phyloP scores from a whole-genome alignment of 805 yeast species.

The Lachancea waltii region DNA sequence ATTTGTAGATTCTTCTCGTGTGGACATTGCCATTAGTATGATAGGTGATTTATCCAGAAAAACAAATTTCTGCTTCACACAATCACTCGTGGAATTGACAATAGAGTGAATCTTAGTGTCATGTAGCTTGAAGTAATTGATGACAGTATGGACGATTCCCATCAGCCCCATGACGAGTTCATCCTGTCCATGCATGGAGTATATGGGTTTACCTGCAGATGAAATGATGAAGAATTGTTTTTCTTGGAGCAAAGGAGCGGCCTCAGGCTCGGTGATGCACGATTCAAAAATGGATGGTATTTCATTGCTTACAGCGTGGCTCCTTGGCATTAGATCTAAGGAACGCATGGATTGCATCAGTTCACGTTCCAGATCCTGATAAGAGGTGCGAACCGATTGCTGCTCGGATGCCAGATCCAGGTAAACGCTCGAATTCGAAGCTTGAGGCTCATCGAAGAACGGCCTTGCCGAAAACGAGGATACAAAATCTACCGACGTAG shows the following conservation, averaged over 20 bases:
- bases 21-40: conserved; percentile 62
- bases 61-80: conserved; percentile 36
- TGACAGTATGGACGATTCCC: conserved; percentile 75
- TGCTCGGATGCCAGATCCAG: conserved; percentile 8
- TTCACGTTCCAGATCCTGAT: conserved; percentile 8
- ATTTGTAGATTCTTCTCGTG: conserved; percentile 44
- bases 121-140: conserved; percentile 56
- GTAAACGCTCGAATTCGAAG: conserved; percentile 2
- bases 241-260: conserved; percentile 12
- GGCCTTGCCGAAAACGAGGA: conserved; percentile 4
- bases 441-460: conserved; percentile 4
- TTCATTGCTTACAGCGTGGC: conserved; percentile 27
- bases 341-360: conserved; percentile 10
- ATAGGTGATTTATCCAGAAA: conserved; percentile 63
- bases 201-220: conserved; percentile 84
- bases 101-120: conserved; percentile 37
- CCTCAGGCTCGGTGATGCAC: neutral
- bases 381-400: conserved; percentile 7
- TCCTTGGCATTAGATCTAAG: conserved; percentile 4
- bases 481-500: conserved; percentile 5
- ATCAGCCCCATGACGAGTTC: conserved; percentile 60
- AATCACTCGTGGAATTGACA: conserved; percentile 5
- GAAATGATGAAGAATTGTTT: conserved; percentile 79
- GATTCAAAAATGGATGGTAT: conserved; percentile 23
- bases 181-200: conserved; percentile 68